Base-by-base conservation (phyloP, 768 basidiomycete species). In the Amanita pseudoporphyria region DNA sequence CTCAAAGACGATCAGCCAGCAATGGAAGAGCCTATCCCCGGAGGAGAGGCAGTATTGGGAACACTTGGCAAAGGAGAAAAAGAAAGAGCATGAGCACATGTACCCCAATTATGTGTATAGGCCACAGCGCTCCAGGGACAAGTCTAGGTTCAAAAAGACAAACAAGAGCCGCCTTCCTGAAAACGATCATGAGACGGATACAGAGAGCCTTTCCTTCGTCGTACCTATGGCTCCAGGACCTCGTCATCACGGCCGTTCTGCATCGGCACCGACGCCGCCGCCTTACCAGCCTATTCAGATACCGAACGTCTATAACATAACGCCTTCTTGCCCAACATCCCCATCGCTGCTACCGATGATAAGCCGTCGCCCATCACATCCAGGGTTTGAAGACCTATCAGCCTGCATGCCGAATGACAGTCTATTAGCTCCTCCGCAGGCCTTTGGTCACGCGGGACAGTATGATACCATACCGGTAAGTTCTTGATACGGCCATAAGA, bases 51-150 rank as follows among this genome's bases (percentile, higher is more conserved):
- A 77, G 58, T 74, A 79, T 58, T 88, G 86, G 86, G 85, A 87
- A 67, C 72, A 78, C 49, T 64, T 82, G 55, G 86, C 86, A 12
- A 84, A 82, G 72, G 80, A 82, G 65, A 82, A 80, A 70, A 85
- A 87, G 73, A 78, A 77, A 69, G 84, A 87, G 68, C 83, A 87
- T 64, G 82, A 82, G 68, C 67, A 71, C 60, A 68, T 79, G 70
- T 82, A 86, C 56, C 85, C 86, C 57, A 73, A 80, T 63, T 87
- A 87, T 64, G 84, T 87, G 24, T 87, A 87, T 60, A 81, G 84
- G 7, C 85, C 85, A 0, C 83, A 85, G 64, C 72, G 84, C 46
- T 64, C 70, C 36, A 76, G 74, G 64, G 75, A 78, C 56, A 73
- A 71, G 65, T 81, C 68, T 47, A 71, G 68, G 64, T 67, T 57